Base-by-base conservation (phyloP, 2,329 filamentous ascomycete genomes). In the Claviceps digitariae region DNA sequence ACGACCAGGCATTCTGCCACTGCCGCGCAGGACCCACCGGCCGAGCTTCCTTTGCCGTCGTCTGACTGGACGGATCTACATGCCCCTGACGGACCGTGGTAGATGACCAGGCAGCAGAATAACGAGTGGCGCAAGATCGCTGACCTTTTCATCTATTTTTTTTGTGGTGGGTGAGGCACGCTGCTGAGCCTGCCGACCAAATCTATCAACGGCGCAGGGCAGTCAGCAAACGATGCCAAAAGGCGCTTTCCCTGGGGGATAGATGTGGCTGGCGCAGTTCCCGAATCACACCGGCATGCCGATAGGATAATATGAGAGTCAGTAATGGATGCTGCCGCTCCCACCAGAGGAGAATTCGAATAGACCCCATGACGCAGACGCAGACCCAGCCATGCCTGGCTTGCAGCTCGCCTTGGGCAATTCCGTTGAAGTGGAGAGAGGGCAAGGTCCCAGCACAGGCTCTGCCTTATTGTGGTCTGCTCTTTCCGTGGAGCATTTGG, bases 81-180 rank as follows among this genome's bases (percentile, higher is more conserved):
- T n/a, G 9, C 12, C 31, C 31, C 31, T 13, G 31, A 12, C 51
- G 52, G 53, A 41, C 51, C 52, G 25, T 34, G 20, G 41, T 29
- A 34, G 40, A 51, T 29, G 46, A 56, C 54, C 51, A 58, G 57
- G 56, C 57, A 58, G 41, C 56, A 58, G 56, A 51, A 57, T 56
- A 51, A 49, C 10, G 46, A 50, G 52, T 53, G 54, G 56, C 34
- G 54, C 43, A 31, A 51, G 20, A 53, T 40, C 17, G 31, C 10
- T 34, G 10, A 13, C 10, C n/a, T n/a, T n/a, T n/a, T 45, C 15
- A 6, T 21, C 8, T 17, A n/a, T 38, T 17, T 38, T 38, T 38
- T 17, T n/a, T 38, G 2, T 38, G 36, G 15, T 5, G 5, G 36
- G 5, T n/a, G 34, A 38, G 17, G 36, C 36, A 38, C 4, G 36